Conservation (phyloP, 768 basidiomycete genomes). For the Kondoa subrosea region DNA sequence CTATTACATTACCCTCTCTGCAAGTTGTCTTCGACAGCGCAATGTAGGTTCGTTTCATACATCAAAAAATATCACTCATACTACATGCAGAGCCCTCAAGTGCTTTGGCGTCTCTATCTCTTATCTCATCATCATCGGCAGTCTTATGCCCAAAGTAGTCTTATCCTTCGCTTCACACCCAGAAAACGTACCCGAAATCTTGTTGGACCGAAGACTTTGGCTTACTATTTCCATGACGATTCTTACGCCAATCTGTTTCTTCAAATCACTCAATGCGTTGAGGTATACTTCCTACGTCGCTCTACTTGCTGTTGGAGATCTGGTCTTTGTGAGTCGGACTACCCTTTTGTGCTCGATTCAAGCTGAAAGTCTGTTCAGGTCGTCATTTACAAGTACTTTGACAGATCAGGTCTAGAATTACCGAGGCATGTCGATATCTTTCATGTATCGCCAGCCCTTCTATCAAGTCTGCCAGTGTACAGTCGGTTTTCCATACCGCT, state of each 20-base stretch:
- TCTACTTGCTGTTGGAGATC: constrained; percentile 53
- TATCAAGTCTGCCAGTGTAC: constrained; percentile 80
- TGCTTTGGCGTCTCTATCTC: constrained; percentile 80
- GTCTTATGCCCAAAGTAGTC: constrained; percentile 80
- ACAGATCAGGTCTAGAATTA: constrained; percentile 46
- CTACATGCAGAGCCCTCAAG: constrained; percentile 79
- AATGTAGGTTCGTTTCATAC: too few species aligned
- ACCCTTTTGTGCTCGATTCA: not conserved
- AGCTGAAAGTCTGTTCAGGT: constrained; percentile 34
- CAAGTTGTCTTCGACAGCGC: constrained; percentile 74
- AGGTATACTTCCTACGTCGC: constrained; percentile 83
- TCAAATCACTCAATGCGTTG: constrained; percentile 59
- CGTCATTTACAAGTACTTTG: constrained; percentile 59
- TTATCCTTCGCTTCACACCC: constrained; percentile 27
- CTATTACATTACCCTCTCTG: constrained; percentile 45
- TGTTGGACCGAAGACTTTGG: constrained; percentile 55
- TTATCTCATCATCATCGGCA: constrained; percentile 73
- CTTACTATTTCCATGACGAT: constrained; percentile 57
- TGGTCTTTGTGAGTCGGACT: constrained; percentile 11
- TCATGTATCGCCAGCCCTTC: constrained; percentile 57
- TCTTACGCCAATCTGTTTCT: constrained; percentile 24
- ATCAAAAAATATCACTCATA: too few species aligned
- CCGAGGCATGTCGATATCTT: constrained; percentile 54
- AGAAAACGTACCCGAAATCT: constrained; percentile 18
- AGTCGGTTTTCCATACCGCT: too few species aligned